Evolutionary conservation across 129 eudicot species (phyloP).

Genomic region (Daucus carota): DNA sequence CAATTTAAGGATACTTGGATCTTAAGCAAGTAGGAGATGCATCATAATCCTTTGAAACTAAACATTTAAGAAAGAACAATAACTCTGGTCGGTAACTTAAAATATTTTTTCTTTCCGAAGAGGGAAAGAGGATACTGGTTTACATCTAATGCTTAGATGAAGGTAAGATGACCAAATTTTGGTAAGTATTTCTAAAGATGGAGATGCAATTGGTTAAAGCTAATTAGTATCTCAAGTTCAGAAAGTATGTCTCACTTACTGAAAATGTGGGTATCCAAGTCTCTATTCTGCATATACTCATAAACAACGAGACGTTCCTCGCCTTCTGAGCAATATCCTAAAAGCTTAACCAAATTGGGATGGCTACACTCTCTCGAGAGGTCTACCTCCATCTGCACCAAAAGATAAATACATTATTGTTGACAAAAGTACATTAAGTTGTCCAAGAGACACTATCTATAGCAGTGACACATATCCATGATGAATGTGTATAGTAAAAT

Average conservation of each 20-base stretch:
- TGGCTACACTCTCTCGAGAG: constrained; percentile 26
- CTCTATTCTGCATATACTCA: constrained; percentile 27
- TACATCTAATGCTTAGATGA: too few relatives aligned
- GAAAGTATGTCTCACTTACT: constrained; percentile 14
- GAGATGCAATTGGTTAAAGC: background rate
- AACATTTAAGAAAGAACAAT: too few relatives aligned
- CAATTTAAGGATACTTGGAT: too few relatives aligned
- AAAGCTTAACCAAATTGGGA: constrained; percentile 29
- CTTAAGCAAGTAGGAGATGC: too few relatives aligned
- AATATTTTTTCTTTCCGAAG: too few relatives aligned
- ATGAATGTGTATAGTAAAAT: too few relatives aligned
- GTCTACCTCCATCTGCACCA: constrained; percentile 35
- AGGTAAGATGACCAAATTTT: too few relatives aligned
- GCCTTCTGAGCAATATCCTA: constrained; percentile 43
- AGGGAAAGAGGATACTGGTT: too few relatives aligned
- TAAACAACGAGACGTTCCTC: constrained; percentile 28
- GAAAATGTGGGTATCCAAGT: constrained; percentile 28
- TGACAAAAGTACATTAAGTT: background rate
- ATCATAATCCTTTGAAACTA: too few relatives aligned
- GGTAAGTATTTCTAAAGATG: too few relatives aligned
- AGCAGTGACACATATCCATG: background rate
- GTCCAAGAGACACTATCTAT: background rate
- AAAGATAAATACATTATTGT: background rate
- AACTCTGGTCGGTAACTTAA: too few relatives aligned
- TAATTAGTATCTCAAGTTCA: background rate